Conservation (phyloP, 768 basidiomycete species). For the Macrolepiota albuminosa region DNA sequence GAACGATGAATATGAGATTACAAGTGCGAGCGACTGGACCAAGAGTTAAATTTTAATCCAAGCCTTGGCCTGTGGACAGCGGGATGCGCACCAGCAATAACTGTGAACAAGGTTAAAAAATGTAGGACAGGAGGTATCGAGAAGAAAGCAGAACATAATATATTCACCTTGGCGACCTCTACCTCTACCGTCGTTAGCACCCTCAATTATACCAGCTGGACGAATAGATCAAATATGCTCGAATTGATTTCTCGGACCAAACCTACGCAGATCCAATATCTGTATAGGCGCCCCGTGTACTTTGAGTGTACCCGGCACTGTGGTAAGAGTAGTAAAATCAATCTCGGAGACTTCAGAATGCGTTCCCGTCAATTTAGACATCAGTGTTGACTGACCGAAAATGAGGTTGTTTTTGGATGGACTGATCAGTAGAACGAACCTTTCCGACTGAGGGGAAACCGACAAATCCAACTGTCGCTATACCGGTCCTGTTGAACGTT, state of each 20-base stretch:
- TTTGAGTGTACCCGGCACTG: conserved; percentile 91
- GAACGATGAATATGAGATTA: conserved; percentile 96
- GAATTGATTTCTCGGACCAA: background rate
- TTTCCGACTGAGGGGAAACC: conserved; percentile 95
- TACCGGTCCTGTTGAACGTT: conserved; percentile 63
- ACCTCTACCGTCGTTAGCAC: conserved; percentile 94
- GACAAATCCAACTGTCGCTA: conserved; percentile 93
- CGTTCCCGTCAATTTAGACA: conserved; percentile 95
- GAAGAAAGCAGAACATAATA: conserved; percentile 4
- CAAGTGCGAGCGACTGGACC: conserved; percentile 91
- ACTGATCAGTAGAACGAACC: conserved; percentile 31
- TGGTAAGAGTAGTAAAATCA: conserved; percentile 95
- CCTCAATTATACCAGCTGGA: conserved; percentile 94
- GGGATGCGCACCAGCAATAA: conserved; percentile 66
- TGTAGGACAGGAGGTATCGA: background rate
- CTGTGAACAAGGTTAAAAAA: conserved; percentile 25
- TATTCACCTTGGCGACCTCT: conserved; percentile 85
- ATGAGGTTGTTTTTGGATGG: background rate
- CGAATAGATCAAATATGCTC: background rate
- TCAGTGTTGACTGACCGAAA: conserved; percentile 68
- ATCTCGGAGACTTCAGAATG: conserved; percentile 95
- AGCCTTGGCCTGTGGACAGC: conserved; percentile 7
- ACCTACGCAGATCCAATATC: conserved; percentile 84
- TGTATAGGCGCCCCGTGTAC: conserved; percentile 97
- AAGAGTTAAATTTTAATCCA: conserved; percentile 9